phyloP scores from a whole-genome alignment of 768 basidiomycete species.

The Pulveroboletus sp. region DNA sequence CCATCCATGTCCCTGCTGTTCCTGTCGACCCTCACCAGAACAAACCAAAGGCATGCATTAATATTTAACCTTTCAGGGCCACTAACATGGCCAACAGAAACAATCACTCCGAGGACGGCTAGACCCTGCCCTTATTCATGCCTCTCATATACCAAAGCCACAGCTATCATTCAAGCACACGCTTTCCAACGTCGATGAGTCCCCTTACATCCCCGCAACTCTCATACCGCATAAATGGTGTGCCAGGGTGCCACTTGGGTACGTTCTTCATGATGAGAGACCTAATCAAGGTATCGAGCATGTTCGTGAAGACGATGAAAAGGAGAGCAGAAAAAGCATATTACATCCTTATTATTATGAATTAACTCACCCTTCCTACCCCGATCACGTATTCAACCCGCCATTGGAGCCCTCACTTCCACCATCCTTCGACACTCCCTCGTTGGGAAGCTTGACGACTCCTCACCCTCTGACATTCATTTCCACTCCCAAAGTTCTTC shows the following conservation, averaged over 20 bases:
- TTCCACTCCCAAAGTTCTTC: slow-evolving; percentile 49
- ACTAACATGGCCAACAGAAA: slow-evolving; percentile 29
- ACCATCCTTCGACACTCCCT: slow-evolving; percentile 53
- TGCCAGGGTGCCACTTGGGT: slow-evolving; percentile 77
- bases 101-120: slow-evolving; percentile 39
- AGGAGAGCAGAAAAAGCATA: slow-evolving; percentile 21
- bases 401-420: slow-evolving; percentile 48
- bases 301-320: slow-evolving; percentile 17
- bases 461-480: slow-evolving; percentile 61
- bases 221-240: slow-evolving; percentile 72
- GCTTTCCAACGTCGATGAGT: slow-evolving; percentile 50
- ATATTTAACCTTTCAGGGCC: not conserved
- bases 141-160: slow-evolving; percentile 73
- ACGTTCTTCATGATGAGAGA: slow-evolving; percentile 38
- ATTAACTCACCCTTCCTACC: slow-evolving; percentile 68
- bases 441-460: not conserved
- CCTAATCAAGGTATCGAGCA: slow-evolving; percentile 18
- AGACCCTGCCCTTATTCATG: slow-evolving; percentile 67
- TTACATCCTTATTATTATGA: slow-evolving; percentile 85
- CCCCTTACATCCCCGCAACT: slow-evolving; percentile 58
- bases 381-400: slow-evolving; percentile 57
- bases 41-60: slow-evolving; percentile 31
- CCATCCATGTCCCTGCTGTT: slow-evolving; percentile 51
- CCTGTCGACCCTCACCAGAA: slow-evolving; percentile 9
- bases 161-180: slow-evolving; percentile 66